Percentiles rank a stretch among this genome's conserved stretches.
Conservation (phyloP, 2,329 filamentous ascomycete genomes). For the Penicillium sp. region DNA sequence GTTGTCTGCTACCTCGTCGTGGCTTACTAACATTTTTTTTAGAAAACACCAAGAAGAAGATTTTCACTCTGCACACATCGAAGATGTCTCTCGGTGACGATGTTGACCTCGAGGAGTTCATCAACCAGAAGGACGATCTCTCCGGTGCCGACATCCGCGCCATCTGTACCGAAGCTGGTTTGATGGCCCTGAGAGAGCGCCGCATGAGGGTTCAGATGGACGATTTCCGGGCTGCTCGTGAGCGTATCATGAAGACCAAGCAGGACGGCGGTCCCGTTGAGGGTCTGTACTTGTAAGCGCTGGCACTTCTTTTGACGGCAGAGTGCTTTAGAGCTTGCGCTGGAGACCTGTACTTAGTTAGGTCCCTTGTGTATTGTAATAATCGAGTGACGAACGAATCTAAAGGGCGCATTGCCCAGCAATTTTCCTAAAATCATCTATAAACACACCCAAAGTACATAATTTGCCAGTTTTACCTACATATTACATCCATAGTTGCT, state of each 20-base stretch:
- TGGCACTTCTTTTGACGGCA: conserved; percentile 8
- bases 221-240: conserved; percentile 88
- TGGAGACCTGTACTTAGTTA: conserved; percentile 7
- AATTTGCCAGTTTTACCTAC: neutral
- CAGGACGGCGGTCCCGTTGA: conserved; percentile 91
- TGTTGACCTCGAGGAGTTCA: conserved; percentile 98
- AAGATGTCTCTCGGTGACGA: conserved; percentile 98
- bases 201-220: conserved; percentile 99
- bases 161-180: conserved; percentile 94
- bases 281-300: conserved; percentile 87
- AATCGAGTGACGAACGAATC: conserved; percentile 16
- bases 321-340: conserved; percentile 1
- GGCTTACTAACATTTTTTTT: conserved; percentile 21
- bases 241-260: conserved; percentile 97
- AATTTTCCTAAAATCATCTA: neutral
- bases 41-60: conserved; percentile 94
- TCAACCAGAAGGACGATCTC: conserved; percentile 95
- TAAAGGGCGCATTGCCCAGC: neutral
- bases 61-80: conserved; percentile 94
- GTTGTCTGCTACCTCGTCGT: neutral
- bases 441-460: neutral
- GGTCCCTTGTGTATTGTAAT: conserved; percentile 28
- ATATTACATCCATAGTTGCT: neutral
- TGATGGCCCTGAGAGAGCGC: conserved; percentile 89
- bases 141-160: conserved; percentile 98